Conservation (phyloP, 2,329 filamentous ascomycete species). For the Trichoderma guizhouense region DNA sequence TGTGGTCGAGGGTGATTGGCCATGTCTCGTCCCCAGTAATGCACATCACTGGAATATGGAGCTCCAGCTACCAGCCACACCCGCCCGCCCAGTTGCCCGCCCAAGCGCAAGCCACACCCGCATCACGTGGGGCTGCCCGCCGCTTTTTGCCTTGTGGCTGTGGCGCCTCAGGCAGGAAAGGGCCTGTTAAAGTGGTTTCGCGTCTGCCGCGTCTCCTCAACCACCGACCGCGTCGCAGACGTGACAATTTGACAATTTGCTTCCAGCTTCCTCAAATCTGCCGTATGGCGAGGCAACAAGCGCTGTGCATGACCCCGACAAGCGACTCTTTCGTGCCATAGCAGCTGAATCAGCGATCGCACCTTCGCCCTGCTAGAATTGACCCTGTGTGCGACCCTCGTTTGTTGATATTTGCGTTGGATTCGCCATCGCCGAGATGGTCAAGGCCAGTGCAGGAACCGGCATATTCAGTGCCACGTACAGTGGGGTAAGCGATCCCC, state of each 20-base stretch:
- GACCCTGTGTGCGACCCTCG: background rate
- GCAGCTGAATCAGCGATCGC: background rate
- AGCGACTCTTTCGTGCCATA: background rate
- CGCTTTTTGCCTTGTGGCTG: background rate
- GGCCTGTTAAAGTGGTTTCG: constrained; percentile 35
- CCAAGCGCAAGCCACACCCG: constrained; percentile 22
- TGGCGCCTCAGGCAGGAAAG: constrained; percentile 34
- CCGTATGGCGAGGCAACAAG: constrained; percentile 1
- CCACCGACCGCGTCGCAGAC: constrained; percentile 35
- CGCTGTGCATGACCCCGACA: constrained; percentile 8
- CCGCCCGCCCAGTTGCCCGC: background rate
- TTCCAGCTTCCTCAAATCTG: constrained; percentile 22
- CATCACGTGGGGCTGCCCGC: constrained; percentile 31
- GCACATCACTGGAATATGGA: constrained; percentile 3
- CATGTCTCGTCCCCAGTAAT: constrained; percentile 9
- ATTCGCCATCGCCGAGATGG: constrained; percentile 39
- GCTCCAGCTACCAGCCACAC: constrained; percentile 18
- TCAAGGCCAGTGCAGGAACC: constrained; percentile 42
- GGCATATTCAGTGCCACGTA: constrained; percentile 68
- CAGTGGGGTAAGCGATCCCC: constrained; percentile 54
- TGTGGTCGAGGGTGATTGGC: constrained; percentile 16
- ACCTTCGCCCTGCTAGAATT: constrained; percentile 1
- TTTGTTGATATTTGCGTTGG: constrained; percentile 2
- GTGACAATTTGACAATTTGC: constrained; percentile 29
- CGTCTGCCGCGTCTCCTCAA: constrained; percentile 38